phyloP scores from a whole-genome alignment of 2,329 filamentous ascomycete genomes.

The Periconia sp. region DNA sequence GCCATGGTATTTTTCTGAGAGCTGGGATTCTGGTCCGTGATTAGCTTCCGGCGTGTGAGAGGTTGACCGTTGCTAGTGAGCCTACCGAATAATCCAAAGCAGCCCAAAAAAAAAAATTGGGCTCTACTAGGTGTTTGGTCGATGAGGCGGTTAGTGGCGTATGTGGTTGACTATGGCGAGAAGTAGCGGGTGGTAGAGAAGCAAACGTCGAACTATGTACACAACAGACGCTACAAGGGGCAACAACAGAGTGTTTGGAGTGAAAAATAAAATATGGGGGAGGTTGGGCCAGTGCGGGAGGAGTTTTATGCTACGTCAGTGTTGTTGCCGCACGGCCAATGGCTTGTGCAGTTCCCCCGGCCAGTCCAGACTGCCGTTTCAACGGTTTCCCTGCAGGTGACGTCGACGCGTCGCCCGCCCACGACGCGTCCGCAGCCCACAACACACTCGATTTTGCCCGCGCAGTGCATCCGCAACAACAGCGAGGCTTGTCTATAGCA shows the following conservation, averaged over 20 bases:
- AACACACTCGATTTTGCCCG: constrained; percentile 8
- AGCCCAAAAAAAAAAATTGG: background rate
- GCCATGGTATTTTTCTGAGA: too few relatives aligned
- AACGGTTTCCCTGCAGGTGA: constrained; percentile 18
- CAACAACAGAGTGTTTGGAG: background rate
- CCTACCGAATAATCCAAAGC: background rate
- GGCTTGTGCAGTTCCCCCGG: constrained; percentile 8
- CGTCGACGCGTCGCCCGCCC: constrained; percentile 31
- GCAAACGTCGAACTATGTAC: too few relatives aligned
- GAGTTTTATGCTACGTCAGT: constrained; percentile 27
- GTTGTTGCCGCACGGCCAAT: constrained; percentile 17
- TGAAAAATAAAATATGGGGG: constrained; percentile 10
- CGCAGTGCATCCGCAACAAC: background rate
- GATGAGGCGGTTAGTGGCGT: too few relatives aligned
- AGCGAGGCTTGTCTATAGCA: too few relatives aligned
- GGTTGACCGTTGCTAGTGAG: constrained; percentile 1
- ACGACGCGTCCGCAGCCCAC: constrained; percentile 22
- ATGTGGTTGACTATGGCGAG: too few relatives aligned
- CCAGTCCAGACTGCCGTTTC: constrained; percentile 3
- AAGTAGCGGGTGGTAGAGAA: background rate
- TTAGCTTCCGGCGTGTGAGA: background rate
- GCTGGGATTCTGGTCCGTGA: too few relatives aligned
- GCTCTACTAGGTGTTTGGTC: background rate
- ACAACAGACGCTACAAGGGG: too few relatives aligned
- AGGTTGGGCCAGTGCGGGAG: constrained; percentile 15